Percentiles rank a stretch among this genome's conserved stretches.
phyloP scores from a whole-genome alignment of 208 protist genomes.

The Trypanosoma scelopori region DNA sequence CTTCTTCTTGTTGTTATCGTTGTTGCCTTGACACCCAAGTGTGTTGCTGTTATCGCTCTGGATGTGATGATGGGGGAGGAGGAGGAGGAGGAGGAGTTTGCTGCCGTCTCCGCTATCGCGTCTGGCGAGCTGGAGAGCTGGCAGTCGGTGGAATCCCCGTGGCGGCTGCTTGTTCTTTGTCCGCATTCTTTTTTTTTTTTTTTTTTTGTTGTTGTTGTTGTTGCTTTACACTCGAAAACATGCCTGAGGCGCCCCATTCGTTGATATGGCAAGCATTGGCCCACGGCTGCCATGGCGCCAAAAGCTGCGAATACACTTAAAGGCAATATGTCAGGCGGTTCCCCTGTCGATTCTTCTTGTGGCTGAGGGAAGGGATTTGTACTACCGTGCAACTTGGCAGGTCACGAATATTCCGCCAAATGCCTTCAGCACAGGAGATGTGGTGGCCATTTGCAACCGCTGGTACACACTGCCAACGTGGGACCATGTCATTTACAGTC shows the following conservation, averaged over 20 bases:
- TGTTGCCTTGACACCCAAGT: no score
- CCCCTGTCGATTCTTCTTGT: conserved; percentile 77
- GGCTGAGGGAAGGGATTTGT: conserved; percentile 77
- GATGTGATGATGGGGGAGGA: no score
- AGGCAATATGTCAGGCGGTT: conserved; percentile 76
- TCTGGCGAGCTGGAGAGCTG: background rate
- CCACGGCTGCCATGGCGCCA: conserved; percentile 60
- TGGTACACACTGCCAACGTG: conserved; percentile 88
- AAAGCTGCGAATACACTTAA: conserved; percentile 62
- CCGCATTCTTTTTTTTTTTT: conserved; percentile 2
- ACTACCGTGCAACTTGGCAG: conserved; percentile 82
- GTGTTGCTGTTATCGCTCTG: background rate
- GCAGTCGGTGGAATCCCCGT: background rate
- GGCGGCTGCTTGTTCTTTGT: conserved; percentile 1
- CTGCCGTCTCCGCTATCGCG: background rate
- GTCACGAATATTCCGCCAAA: conserved; percentile 42
- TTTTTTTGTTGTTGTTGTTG: background rate
- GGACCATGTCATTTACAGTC: conserved; percentile 70
- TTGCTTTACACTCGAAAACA: conserved; percentile 10
- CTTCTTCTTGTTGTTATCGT: no score
- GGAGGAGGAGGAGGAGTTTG: background rate
- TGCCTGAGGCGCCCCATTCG: background rate
- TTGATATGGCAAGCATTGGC: conserved; percentile 49
- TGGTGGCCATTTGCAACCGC: conserved; percentile 83
- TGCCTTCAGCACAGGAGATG: conserved; percentile 72